A percentile compares a stretch with the other conserved stretches of the same genome.
phyloP scores from a whole-genome alignment of 2,329 filamentous ascomycete species.

The Apiospora saccharicola region DNA sequence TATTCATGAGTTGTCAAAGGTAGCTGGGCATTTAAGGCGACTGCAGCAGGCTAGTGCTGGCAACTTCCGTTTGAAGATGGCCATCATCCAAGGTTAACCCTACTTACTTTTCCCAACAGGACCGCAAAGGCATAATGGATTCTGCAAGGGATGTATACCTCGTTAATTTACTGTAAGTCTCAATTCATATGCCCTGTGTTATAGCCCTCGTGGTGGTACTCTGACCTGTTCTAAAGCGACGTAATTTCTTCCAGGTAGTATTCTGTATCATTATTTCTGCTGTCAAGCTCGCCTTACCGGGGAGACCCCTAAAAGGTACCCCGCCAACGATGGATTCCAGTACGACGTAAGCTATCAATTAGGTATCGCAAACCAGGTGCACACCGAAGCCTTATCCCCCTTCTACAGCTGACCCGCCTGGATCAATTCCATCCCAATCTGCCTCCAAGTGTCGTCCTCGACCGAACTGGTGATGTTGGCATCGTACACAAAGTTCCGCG shows the following conservation, averaged over 20 bases:
- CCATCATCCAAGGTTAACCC: neutral
- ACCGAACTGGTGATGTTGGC: neutral
- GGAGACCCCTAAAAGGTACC: neutral
- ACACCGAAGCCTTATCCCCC: neutral
- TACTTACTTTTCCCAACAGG: neutral
- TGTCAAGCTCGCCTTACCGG: neutral
- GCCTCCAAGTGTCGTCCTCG: neutral
- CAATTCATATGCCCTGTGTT: too few relatives aligned
- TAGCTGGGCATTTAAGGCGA: neutral
- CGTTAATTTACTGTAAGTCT: too few relatives aligned
- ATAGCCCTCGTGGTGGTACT: too few relatives aligned
- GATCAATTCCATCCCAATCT: neutral
- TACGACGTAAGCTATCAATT: neutral
- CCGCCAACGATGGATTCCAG: neutral
- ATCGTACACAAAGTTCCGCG: neutral
- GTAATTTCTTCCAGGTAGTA: neutral
- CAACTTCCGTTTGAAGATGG: neutral
- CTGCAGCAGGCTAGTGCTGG: neutral
- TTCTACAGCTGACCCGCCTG: neutral
- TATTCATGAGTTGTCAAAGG: neutral
- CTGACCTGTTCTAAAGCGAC: too few relatives aligned
- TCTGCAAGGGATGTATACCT: too few relatives aligned
- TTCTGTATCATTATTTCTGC: neutral
- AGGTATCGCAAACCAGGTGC: neutral
- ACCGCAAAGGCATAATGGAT: too few relatives aligned